These are phyloP conservation scores for Zasmidium cellare DNA, from an alignment of 2,329 filamentous ascomycete genomes.

Conservation along the genomic window DNA sequence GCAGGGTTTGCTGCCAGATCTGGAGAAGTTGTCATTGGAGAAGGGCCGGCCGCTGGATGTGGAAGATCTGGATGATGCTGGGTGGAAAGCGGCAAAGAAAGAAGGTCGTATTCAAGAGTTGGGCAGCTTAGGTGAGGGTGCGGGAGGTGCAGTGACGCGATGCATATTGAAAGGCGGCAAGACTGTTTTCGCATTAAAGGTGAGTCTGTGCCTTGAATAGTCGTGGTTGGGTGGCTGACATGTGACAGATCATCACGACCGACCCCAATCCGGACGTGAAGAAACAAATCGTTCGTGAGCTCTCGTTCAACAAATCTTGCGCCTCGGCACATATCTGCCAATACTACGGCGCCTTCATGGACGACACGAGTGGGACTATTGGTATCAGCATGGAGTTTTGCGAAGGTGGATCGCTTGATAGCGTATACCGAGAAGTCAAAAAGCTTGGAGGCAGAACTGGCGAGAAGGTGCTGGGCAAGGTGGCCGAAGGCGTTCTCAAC, in stretches of 20 bases:
- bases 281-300: constrained; percentile 94
- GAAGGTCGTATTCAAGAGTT: constrained; percentile 86
- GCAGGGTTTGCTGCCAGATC: constrained; percentile 71
- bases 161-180: constrained; percentile 88
- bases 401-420: constrained; percentile 92
- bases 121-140: constrained; percentile 88
- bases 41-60: constrained; percentile 84
- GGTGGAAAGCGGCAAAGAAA: constrained; percentile 89
- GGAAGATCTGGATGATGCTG: constrained; percentile 90
- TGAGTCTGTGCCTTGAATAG: constrained; percentile 44
- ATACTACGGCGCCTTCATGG: constrained; percentile 96
- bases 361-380: constrained; percentile 93
- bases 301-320: constrained; percentile 97
- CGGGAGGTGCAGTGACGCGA: constrained; percentile 90
- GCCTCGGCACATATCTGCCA: constrained; percentile 94
- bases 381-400: constrained; percentile 99
- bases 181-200: constrained; percentile 94
- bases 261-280: constrained; percentile 97
- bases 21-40: constrained; percentile 79
- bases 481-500: constrained; percentile 90
- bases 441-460: constrained; percentile 90
- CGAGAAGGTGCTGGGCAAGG: constrained; percentile 95
- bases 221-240: not conserved
- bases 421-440: constrained; percentile 96
- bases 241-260: constrained; percentile 85